A percentile compares a stretch with the other conserved stretches of the same genome.
phyloP scores from a whole-genome alignment of 352 stramenopile species.

The Globisporangium camurandrum region DNA sequence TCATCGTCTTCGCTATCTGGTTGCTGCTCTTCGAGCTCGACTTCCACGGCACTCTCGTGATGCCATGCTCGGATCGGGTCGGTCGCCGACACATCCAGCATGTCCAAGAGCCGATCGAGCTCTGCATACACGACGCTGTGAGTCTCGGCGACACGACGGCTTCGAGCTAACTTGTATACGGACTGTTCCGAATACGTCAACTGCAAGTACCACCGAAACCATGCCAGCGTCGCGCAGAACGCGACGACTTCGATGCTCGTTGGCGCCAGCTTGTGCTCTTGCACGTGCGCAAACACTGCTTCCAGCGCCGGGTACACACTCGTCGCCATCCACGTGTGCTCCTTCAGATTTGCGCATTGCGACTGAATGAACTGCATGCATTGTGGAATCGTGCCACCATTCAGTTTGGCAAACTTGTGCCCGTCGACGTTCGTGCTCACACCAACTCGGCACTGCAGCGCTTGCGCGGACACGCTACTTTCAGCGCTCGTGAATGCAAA shows the following conservation, averaged over 20 bases:
- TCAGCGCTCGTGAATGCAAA: background rate
- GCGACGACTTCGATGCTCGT: background rate
- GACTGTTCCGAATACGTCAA: constrained; percentile 5
- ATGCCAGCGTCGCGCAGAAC: background rate
- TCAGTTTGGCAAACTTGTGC: no score
- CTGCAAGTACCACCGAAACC: constrained; percentile 1
- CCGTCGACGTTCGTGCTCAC: background rate
- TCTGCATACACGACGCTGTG: constrained; percentile 1
- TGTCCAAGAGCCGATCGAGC: constrained; percentile 1
- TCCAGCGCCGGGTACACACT: constrained; percentile 2
- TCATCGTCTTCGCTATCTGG: no score
- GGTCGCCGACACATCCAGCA: background rate
- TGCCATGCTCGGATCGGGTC: constrained; percentile 2
- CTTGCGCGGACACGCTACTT: background rate
- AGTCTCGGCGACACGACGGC: background rate
- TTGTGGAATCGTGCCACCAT: background rate
- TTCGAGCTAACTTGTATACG: background rate
- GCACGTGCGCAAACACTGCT: background rate
- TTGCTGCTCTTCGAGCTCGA: no score
- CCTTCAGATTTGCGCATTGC: background rate
- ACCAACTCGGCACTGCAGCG: background rate
- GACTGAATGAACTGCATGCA: background rate
- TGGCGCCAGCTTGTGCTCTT: background rate
- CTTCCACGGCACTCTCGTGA: no score
- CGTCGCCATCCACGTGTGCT: background rate